A percentile compares a stretch with the other conserved stretches of the same genome.
These are phyloP conservation scores for Lipomyces japonicus DNA, from an alignment of 805 yeast genomes.

Conservation along the genomic window DNA sequence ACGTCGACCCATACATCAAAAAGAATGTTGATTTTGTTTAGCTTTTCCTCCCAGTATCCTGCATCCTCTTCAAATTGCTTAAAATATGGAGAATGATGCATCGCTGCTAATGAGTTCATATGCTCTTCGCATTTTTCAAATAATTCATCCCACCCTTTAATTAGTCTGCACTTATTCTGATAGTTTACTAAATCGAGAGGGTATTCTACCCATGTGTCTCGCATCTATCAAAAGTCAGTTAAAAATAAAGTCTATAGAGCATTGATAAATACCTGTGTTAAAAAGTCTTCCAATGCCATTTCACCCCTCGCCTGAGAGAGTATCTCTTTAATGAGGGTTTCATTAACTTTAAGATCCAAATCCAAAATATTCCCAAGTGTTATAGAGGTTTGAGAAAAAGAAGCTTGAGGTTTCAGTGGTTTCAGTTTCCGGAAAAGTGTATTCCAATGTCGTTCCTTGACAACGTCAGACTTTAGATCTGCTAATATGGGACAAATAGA, in stretches of 20 bases:
- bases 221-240: slow-evolving; percentile 38
- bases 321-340: slow-evolving; percentile 45
- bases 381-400: slow-evolving; percentile 36
- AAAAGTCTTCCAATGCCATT: slow-evolving; percentile 54
- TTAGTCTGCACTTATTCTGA: slow-evolving; percentile 50
- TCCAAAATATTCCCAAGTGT: slow-evolving; percentile 61
- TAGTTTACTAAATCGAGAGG: slow-evolving; percentile 54
- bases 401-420: slow-evolving; percentile 16
- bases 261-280: slow-evolving; percentile 35
- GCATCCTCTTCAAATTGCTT: slow-evolving; percentile 58
- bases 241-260: too few species aligned
- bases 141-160: slow-evolving; percentile 64
- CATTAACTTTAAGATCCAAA: slow-evolving; percentile 49
- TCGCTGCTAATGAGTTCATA: slow-evolving; percentile 58
- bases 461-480: slow-evolving; percentile 52
- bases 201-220: slow-evolving; percentile 52
- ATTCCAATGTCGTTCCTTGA: slow-evolving; percentile 68
- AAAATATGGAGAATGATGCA: slow-evolving; percentile 66
- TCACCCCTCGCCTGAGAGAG: slow-evolving; percentile 71
- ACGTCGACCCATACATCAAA: slow-evolving; percentile 75
- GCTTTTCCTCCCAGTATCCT: slow-evolving; percentile 50
- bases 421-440: slow-evolving; percentile 5
- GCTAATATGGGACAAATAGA: slow-evolving; percentile 42
- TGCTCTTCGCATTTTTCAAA: slow-evolving; percentile 59
- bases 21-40: slow-evolving; percentile 50